Evolutionary conservation across 345 rosid species (phyloP), one percentile per base, ranked within the genome.

Genomic region (Reutealis trisperma): DNA sequence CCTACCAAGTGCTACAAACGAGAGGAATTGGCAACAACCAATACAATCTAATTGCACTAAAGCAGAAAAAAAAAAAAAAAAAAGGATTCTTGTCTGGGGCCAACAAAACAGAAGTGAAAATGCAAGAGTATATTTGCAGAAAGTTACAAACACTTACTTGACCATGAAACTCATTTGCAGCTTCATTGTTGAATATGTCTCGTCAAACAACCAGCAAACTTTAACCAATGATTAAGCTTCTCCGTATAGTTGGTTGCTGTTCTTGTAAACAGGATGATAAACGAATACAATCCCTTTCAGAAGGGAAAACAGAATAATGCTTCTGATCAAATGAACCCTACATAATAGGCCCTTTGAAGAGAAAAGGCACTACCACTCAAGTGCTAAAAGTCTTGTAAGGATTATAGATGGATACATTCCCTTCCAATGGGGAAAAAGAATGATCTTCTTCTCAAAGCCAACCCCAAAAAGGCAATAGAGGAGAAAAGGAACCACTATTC

Each of bases 141-240:
- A 77, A 79, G 42, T 66, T 77, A 22, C 59, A 73, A 9, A 77
- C 82, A 86, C 87, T 88, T 86, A 83, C 88, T 81, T 83, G 89
- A 81, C 84, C 83, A 71, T 51, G 71, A 77, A 79, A 76, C 71
- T 74, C 77, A 82, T 79, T 54, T 78, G 84, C 70, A 75, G 81
- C 86, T 69, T 81, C 86, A 62, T 42, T 75, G 82, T 80, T 62
- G 85, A 80, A 66, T 73, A 79, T 70, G 78, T 52, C 77, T 69
- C 73, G 78, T 45, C 83, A 82, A 21, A 76, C 47, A 77, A 32
- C 70, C 74, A 2, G 70, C 75, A 73, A 19, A 75, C 59, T 37
- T 37, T 83, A 69, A 71, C 80, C 73, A 78, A 77, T 27, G 51
- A 64, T 73, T 75, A 73, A 65, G 70, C 83, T 57, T 81, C 82